These are phyloP conservation scores for Arthrinium puccinioides DNA, from an alignment of 2,329 filamentous ascomycete genomes.

Conservation along the genomic window DNA sequence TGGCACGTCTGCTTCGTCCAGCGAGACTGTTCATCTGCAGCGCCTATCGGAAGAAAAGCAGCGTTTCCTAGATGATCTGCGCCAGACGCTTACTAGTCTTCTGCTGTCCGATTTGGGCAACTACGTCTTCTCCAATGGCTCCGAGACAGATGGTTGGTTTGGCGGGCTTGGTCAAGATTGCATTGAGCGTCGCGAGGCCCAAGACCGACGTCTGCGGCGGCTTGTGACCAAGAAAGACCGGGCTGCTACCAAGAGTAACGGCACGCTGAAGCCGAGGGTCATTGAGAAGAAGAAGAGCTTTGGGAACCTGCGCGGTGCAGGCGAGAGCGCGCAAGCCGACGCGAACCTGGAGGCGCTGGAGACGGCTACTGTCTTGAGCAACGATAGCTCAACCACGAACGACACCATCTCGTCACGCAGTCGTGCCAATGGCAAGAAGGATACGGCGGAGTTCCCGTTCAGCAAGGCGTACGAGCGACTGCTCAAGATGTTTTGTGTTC, in stretches of 20 bases:
- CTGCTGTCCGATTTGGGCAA: conserved; percentile 85
- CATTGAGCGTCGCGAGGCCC: conserved; percentile 52
- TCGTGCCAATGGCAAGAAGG: conserved; percentile 22
- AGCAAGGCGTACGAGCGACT: conserved; percentile 71
- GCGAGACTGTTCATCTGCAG: conserved; percentile 58
- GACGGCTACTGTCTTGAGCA: conserved; percentile 27
- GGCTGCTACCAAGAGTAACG: conserved; percentile 30
- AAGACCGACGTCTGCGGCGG: conserved; percentile 39
- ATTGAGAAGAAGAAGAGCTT: conserved; percentile 64
- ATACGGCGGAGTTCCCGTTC: conserved; percentile 63
- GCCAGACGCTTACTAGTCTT: conserved; percentile 74
- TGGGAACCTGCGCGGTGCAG: conserved; percentile 50
- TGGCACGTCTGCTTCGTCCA: conserved; percentile 60
- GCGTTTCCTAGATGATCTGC: conserved; percentile 69
- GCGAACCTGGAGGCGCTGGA: conserved; percentile 30
- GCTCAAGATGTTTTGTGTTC: conserved; percentile 78
- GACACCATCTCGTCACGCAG: conserved; percentile 28
- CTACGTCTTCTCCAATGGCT: conserved; percentile 78
- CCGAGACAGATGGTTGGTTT: conserved; percentile 91
- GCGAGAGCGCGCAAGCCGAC: conserved; percentile 28
- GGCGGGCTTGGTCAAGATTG: conserved; percentile 58
- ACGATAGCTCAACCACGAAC: conserved; percentile 32
- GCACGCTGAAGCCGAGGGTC: conserved; percentile 39
- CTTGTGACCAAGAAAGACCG: conserved; percentile 33
- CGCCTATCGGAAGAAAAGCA: conserved; percentile 61